phyloP scores from a whole-genome alignment of 257 asterid genomes.

The Cinchona pubescens region DNA sequence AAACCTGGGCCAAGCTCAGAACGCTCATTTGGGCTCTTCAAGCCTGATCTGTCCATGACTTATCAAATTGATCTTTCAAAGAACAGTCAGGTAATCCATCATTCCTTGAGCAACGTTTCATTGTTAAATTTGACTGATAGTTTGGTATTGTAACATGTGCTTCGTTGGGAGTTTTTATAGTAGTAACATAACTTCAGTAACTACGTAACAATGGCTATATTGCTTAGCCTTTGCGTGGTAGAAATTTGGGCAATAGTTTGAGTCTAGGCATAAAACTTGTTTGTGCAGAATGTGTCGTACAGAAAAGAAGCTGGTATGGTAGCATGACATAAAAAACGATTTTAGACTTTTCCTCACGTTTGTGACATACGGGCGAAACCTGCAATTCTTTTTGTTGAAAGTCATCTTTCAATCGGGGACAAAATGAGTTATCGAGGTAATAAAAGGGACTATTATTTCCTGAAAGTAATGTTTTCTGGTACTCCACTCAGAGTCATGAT shows the following conservation, averaged over 20 bases:
- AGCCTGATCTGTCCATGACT: conserved; percentile 59
- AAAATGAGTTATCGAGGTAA: too few relatives aligned
- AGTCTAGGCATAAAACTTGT: neutral
- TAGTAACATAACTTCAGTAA: neutral
- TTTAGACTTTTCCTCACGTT: too few relatives aligned
- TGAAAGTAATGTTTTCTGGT: neutral
- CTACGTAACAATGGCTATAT: neutral
- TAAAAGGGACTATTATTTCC: neutral
- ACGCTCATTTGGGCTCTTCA: conserved; percentile 75
- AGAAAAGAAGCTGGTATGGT: neutral
- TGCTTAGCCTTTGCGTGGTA: neutral
- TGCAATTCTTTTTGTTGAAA: neutral
- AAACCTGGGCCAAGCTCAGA: conserved; percentile 89
- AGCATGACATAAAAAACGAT: neutral
- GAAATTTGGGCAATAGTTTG: neutral
- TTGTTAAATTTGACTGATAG: neutral
- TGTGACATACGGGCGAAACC: neutral
- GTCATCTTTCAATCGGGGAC: neutral
- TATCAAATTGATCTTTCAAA: conserved; percentile 66
- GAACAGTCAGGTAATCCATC: conserved; percentile 45
- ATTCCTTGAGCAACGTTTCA: neutral
- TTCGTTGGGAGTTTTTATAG: neutral
- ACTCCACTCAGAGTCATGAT: neutral
- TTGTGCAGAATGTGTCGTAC: too few relatives aligned
- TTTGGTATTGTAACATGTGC: neutral